Evolutionary conservation across 1,139 yeast species (phyloP).

Genomic region (Pichia sp.): DNA sequence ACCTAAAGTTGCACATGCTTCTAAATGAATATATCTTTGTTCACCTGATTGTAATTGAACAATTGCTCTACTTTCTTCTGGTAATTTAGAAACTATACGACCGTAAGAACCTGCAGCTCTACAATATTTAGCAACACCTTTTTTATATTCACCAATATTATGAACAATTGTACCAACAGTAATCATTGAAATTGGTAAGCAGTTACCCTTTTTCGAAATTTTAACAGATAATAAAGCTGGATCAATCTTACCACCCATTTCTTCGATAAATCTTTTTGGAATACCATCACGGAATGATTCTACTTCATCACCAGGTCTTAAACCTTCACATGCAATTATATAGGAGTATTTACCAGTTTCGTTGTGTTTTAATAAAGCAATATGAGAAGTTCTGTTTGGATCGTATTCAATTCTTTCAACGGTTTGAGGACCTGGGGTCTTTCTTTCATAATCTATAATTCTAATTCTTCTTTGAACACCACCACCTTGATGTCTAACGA

Average conservation of each 20-base stretch:
- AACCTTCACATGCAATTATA: conserved; percentile 86
- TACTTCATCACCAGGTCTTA: conserved; percentile 86
- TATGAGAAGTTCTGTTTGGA: conserved; percentile 91
- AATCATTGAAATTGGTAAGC: conserved; percentile 85
- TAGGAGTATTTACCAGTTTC: conserved; percentile 63
- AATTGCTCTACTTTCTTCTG: conserved; percentile 65
- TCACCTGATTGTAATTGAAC: conserved; percentile 87
- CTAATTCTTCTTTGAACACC: conserved; percentile 90
- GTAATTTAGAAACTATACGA: conserved; percentile 73
- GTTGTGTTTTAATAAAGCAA: conserved; percentile 72
- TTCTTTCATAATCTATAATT: conserved; percentile 69
- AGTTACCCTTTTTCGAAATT: conserved; percentile 89
- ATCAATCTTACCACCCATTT: conserved; percentile 85
- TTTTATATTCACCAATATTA: conserved; percentile 68
- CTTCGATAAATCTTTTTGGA: conserved; percentile 67
- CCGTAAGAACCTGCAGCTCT: conserved; percentile 95
- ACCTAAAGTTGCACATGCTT: conserved; percentile 93
- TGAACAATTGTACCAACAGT: conserved; percentile 91
- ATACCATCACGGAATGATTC: conserved; percentile 86
- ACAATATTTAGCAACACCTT: conserved; percentile 88
- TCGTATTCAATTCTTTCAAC: conserved; percentile 92
- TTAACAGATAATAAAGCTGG: conserved; percentile 86
- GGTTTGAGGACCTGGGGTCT: conserved; percentile 61
- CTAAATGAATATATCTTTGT: conserved; percentile 78
- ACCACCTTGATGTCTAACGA: conserved; percentile 95